phyloP scores from a whole-genome alignment of 75 land plant species.

The Picea glauca region DNA sequence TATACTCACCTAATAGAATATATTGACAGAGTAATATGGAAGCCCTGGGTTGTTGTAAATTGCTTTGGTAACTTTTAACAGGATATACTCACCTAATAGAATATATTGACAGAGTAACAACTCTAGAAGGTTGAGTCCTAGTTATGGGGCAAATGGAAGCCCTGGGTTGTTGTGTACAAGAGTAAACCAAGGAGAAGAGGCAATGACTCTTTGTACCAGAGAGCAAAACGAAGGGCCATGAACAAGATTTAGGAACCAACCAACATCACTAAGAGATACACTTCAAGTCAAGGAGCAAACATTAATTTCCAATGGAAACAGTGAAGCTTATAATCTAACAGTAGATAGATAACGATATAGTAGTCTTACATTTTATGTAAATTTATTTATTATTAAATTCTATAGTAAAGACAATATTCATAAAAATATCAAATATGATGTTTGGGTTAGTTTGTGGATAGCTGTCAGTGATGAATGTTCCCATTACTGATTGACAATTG shows the following conservation, averaged over 20 bases:
- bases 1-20: slow-evolving; percentile 28
- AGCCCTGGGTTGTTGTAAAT: neutral
- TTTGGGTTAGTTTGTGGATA: slow-evolving; percentile 25
- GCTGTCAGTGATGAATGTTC: too few relatives aligned
- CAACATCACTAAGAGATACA: neutral
- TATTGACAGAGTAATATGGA: slow-evolving; percentile 20
- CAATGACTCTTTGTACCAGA: slow-evolving; percentile 38
- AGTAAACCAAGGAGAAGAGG: slow-evolving; percentile 57
- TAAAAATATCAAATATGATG: slow-evolving; percentile 41
- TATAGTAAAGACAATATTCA: slow-evolving; percentile 37
- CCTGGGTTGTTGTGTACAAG: slow-evolving; percentile 40
- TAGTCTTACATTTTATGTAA: slow-evolving; percentile 34
- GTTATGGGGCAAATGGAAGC: slow-evolving; percentile 27
- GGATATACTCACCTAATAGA: slow-evolving; percentile 32
- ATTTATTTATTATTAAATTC: slow-evolving; percentile 36
- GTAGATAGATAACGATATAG: slow-evolving; percentile 36
- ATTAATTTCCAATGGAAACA: neutral
- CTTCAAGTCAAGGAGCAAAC: neutral
- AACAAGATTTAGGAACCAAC: slow-evolving; percentile 15
- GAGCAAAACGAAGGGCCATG: slow-evolving; percentile 90
- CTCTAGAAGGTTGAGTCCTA: slow-evolving; percentile 35
- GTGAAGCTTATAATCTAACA: slow-evolving; percentile 12
- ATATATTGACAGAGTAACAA: slow-evolving; percentile 24
- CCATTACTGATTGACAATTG: too few relatives aligned
- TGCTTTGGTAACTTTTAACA: slow-evolving; percentile 17